Percentiles rank a stretch among this genome's conserved stretches.
phyloP scores from a whole-genome alignment of 108 stramenopile species.

The Cyclotella atomus region DNA sequence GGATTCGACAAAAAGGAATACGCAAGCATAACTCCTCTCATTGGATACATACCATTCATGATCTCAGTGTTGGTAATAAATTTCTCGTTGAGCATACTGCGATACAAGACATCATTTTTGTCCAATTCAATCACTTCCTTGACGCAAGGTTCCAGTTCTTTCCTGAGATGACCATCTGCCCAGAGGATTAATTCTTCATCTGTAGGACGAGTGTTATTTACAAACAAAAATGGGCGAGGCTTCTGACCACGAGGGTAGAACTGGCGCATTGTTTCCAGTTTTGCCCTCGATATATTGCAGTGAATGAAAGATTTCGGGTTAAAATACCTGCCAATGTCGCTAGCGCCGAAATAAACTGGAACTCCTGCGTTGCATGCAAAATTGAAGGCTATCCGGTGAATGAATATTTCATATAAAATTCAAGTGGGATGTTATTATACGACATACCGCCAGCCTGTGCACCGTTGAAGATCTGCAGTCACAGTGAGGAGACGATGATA shows the following conservation, averaged over 20 bases:
- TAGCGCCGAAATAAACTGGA: slow-evolving; percentile 18
- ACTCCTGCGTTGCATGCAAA: background rate
- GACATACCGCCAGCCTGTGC: slow-evolving; percentile 10
- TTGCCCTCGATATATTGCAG: background rate
- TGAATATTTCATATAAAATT: no score
- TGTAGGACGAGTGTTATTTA: background rate
- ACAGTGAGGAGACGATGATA: no score
- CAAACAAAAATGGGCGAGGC: slow-evolving; percentile 13
- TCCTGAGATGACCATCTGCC: slow-evolving; percentile 10
- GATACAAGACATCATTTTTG: slow-evolving; percentile 7
- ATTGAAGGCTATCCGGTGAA: no score
- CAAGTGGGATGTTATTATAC: no score
- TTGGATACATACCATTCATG: slow-evolving; percentile 13
- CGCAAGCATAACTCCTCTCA: slow-evolving; percentile 3
- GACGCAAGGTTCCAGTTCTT: slow-evolving; percentile 12
- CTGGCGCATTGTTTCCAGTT: slow-evolving; percentile 3
- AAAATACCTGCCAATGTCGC: slow-evolving; percentile 9
- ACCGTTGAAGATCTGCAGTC: slow-evolving; percentile 16
- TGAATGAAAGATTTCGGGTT: slow-evolving; percentile 7
- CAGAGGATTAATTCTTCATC: slow-evolving; percentile 8
- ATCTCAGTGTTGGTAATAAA: slow-evolving; percentile 3
- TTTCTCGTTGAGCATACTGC: background rate
- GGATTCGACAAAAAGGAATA: background rate
- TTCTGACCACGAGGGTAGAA: slow-evolving; percentile 8
- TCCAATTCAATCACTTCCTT: slow-evolving; percentile 10